Evolutionary conservation across 2,329 filamentous ascomycete genomes (phyloP).

Genomic region (Aspergillus hiratsukae): DNA sequence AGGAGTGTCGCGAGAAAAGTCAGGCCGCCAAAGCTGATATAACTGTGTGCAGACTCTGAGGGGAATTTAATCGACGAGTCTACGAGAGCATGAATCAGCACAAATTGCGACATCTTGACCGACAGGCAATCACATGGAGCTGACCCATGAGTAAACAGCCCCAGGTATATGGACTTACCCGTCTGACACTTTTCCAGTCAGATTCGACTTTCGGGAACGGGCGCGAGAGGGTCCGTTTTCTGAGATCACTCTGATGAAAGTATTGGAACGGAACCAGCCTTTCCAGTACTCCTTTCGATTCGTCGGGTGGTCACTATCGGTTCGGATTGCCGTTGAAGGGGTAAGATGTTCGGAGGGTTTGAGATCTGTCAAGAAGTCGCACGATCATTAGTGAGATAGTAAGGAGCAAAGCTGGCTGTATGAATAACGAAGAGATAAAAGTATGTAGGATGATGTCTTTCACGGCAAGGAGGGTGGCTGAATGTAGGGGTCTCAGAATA

Average conservation of each 20-base stretch:
- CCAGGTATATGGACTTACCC: background rate
- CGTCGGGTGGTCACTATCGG: background rate
- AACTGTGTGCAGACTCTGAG: background rate
- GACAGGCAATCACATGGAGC: background rate
- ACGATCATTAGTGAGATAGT: constrained; percentile 13
- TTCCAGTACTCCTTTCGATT: constrained; percentile 15
- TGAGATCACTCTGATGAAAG: constrained; percentile 3
- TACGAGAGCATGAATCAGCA: background rate
- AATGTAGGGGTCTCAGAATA: constrained; percentile 3
- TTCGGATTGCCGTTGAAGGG: background rate
- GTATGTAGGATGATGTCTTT: background rate
- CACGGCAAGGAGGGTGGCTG: constrained; percentile 1
- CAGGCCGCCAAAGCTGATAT: constrained; percentile 4
- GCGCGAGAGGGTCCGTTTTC: background rate
- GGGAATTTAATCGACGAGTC: background rate
- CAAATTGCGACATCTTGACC: background rate
- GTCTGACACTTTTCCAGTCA: background rate
- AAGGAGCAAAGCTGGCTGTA: constrained; percentile 1
- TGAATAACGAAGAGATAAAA: constrained; percentile 5
- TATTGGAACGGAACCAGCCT: constrained; percentile 22
- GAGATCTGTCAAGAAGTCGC: constrained; percentile 9
- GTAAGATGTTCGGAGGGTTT: constrained; percentile 3
- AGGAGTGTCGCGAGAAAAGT: background rate
- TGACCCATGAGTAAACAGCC: background rate
- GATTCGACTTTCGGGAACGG: background rate